Evolutionary conservation across 1,284 basidiomycete genomes (phyloP).

Genomic region (Rhodotorula sp.): DNA sequence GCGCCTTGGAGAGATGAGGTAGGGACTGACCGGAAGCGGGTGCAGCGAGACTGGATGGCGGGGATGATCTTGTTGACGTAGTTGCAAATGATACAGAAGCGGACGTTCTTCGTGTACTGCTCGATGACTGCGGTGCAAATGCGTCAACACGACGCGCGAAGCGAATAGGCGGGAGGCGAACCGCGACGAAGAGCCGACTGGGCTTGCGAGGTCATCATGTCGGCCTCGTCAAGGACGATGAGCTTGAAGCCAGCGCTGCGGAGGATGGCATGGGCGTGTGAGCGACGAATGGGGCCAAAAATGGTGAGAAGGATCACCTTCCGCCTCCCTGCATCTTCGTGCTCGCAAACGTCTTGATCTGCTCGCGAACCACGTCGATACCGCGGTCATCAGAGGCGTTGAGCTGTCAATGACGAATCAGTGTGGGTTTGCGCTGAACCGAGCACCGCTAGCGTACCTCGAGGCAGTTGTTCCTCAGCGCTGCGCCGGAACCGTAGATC

Average conservation of each 20-base stretch:
- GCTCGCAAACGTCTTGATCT: slow-evolving; percentile 98
- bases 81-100: slow-evolving; percentile 99
- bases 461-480: slow-evolving; percentile 76
- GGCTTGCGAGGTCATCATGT: slow-evolving; percentile 99
- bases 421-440: too few relatives aligned
- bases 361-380: slow-evolving; percentile 96
- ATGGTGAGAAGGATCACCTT: slow-evolving; percentile 27
- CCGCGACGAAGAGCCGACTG: slow-evolving; percentile 89
- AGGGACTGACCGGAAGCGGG: slow-evolving; percentile 67
- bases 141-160: neutral
- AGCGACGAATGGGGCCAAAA: neutral
- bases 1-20: neutral
- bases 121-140: slow-evolving; percentile 68
- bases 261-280: too few relatives aligned
- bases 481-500: slow-evolving; percentile 68
- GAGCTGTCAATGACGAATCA: slow-evolving; percentile 56
- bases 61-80: slow-evolving; percentile 99
- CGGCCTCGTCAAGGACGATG: slow-evolving; percentile 96
- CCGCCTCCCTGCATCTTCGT: slow-evolving; percentile 75
- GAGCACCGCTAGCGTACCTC: slow-evolving; percentile 60
- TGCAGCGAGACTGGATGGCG: slow-evolving; percentile 97
- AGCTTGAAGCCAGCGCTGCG: slow-evolving; percentile 88
- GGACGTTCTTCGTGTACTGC: slow-evolving; percentile 96
- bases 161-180: slow-evolving; percentile 39
- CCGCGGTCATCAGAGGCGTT: slow-evolving; percentile 98